Evolutionary conservation across 2,329 filamentous ascomycete species (phyloP).

Genomic region (Mycosphaerella arachidis): DNA sequence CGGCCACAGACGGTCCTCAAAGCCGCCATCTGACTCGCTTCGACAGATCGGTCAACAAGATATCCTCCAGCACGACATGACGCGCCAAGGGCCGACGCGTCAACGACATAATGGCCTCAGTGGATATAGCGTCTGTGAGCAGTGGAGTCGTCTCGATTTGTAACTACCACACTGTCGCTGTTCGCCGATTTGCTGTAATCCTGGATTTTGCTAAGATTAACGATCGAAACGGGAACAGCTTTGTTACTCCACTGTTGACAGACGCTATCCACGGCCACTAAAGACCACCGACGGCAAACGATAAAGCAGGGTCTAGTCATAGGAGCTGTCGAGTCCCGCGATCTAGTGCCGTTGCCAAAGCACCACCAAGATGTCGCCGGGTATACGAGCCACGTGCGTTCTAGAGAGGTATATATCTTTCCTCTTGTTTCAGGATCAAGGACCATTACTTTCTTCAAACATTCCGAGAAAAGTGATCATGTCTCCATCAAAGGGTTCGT

Average conservation of each 20-base stretch:
- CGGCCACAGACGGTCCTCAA: neutral
- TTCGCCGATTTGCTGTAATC: too few relatives aligned
- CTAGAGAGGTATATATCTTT: neutral
- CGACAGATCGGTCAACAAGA: neutral
- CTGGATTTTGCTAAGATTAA: too few relatives aligned
- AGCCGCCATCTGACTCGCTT: neutral
- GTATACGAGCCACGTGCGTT: neutral
- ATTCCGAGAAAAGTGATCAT: neutral
- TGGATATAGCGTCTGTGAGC: neutral
- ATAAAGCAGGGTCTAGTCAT: neutral
- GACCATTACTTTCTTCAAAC: neutral
- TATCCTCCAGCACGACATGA: neutral
- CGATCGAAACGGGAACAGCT: too few relatives aligned
- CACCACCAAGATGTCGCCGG: neutral
- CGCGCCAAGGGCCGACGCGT: neutral
- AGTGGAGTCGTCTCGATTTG: too few relatives aligned
- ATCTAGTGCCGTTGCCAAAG: neutral
- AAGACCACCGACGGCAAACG: neutral
- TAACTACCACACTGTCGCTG: too few relatives aligned
- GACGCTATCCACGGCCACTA: too few relatives aligned
- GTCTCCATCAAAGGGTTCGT: slow-evolving; percentile 7
- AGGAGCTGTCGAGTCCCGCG: neutral
- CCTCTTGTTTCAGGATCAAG: neutral
- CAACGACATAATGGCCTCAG: neutral
- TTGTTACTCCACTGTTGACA: too few relatives aligned